Base-by-base conservation (phyloP, 2,329 filamentous ascomycete species). In the Bertia moriformis region DNA sequence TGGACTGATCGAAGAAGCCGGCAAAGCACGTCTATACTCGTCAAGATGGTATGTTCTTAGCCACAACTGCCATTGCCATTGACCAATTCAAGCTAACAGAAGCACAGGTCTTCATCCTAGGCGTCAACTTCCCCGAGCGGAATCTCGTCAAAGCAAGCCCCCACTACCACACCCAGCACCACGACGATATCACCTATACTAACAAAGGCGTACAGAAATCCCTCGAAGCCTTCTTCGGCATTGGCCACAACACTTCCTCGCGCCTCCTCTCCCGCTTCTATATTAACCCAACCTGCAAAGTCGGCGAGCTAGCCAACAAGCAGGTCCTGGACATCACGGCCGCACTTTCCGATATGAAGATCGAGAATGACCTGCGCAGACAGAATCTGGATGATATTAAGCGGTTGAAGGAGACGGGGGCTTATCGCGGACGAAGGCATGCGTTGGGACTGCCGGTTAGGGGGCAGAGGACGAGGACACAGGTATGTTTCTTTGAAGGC, bases 371-470 rank as follows among this genome's bases (percentile, higher is more conserved):
- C 45, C 51, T 78, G 48, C 60, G 70, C 48, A 58, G 73, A 52
- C 63, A 73, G 45, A 53, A 78, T 35, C 56, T 67, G 45, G 71
- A 77, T 33, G 72, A 79, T 49, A 78, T 80, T 44, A 63, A 63
- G 50, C 57, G 74, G 30, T 48, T 80, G 51, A 70, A 70, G 51
- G 74, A 78, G 49, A 78, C 75, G 50, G 73, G 75, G 24, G 67
- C 70, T 5, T 78, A 78, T 49, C 59, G 75, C 40, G 75, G 75
- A 40, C 65, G 69, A 51, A 58, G 75, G 45, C 75, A 80, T 62
- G 75, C 74, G 19, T 68, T 79, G 62, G 65, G 69, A 29, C 51
- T 79, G 58, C 75, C 75, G 4, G 75, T 77, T 38, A 58, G 75
- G 43, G 75, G 75, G 41, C 75, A 80, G 54, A 67, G 62, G 45